Evolutionary conservation across 163 green algal genomes (phyloP).

Genomic region (Chlamydomonas reinhardtii): DNA sequence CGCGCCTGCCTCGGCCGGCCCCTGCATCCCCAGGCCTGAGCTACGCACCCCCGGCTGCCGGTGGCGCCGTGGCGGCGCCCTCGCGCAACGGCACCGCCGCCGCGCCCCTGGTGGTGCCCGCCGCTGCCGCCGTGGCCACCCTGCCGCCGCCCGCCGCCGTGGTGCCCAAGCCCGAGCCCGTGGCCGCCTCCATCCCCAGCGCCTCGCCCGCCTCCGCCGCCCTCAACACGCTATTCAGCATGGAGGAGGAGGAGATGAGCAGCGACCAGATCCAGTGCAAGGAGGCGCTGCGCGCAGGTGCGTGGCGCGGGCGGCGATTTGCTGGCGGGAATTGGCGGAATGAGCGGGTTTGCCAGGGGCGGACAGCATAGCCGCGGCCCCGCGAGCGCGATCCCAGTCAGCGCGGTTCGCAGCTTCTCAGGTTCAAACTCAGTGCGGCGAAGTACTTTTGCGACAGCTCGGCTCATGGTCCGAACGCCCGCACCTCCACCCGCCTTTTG

Average conservation of each 20-base stretch:
- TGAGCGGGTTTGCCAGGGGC: no score
- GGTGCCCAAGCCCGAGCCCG: neutral
- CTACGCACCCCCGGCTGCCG: slow-evolving; percentile 75
- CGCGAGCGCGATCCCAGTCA: no score
- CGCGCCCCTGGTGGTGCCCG: neutral
- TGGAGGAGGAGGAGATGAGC: slow-evolving; percentile 87
- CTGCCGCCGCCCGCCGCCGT: neutral
- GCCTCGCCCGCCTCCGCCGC: neutral
- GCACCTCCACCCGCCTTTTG: no score
- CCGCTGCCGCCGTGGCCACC: slow-evolving; percentile 8
- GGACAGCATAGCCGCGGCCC: no score
- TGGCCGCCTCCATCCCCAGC: neutral
- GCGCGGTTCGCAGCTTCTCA: no score
- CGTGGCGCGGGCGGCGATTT: neutral
- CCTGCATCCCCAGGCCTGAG: slow-evolving; percentile 72
- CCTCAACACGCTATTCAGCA: slow-evolving; percentile 68
- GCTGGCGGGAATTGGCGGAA: no score
- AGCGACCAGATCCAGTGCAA: slow-evolving; percentile 68
- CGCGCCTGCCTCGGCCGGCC: no score
- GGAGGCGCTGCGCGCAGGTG: slow-evolving; percentile 72
- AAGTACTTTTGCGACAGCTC: no score
- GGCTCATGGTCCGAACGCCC: no score
- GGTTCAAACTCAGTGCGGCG: no score
- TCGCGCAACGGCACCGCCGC: neutral
- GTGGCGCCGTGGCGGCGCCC: slow-evolving; percentile 17